Percentiles rank a stretch among this genome's conserved stretches.
Evolutionary conservation across 192 early-diverging fungal species (phyloP).

Genomic region (Coemansia sp.): DNA sequence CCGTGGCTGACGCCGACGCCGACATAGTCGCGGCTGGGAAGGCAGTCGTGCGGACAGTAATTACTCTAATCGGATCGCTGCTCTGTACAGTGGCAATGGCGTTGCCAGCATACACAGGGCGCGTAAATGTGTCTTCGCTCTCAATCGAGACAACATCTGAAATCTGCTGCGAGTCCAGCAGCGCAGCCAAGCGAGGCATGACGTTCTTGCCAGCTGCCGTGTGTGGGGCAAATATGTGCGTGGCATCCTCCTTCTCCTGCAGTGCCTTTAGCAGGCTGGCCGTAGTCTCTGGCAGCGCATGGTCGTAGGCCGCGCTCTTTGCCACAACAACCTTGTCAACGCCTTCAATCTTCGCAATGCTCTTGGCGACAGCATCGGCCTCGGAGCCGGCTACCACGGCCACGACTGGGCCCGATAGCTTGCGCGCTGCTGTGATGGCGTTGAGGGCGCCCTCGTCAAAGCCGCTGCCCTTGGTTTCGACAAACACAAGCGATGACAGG

Average conservation of each 20-base stretch:
- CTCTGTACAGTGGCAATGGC: constrained; percentile 95
- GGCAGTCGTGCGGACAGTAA: constrained; percentile 88
- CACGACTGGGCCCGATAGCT: constrained; percentile 78
- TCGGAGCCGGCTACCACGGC: constrained; percentile 82
- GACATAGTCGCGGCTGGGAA: constrained; percentile 69
- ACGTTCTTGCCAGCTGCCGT: constrained; percentile 92
- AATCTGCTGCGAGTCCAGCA: constrained; percentile 86
- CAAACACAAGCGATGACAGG: constrained; percentile 74
- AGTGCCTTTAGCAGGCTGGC: constrained; percentile 72
- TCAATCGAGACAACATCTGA: constrained; percentile 85
- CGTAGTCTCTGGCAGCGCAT: constrained; percentile 76
- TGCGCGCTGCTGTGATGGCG: constrained; percentile 81
- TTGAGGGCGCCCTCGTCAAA: constrained; percentile 74
- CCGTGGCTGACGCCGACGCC: constrained; percentile 55
- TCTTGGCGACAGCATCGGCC: constrained; percentile 62
- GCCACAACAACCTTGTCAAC: constrained; percentile 84
- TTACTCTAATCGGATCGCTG: constrained; percentile 77
- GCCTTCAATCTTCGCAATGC: constrained; percentile 62
- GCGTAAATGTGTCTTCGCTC: constrained; percentile 82
- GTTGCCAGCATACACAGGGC: constrained; percentile 98
- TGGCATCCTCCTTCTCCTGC: constrained; percentile 67
- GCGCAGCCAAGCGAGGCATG: constrained; percentile 87
- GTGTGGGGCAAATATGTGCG: constrained; percentile 86
- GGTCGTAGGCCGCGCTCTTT: constrained; percentile 72
- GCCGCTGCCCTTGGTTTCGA: constrained; percentile 81